Percentiles rank a stretch among this genome's conserved stretches.
Conservation (phyloP, 257 asterid species). For the Salvia hispanica region DNA sequence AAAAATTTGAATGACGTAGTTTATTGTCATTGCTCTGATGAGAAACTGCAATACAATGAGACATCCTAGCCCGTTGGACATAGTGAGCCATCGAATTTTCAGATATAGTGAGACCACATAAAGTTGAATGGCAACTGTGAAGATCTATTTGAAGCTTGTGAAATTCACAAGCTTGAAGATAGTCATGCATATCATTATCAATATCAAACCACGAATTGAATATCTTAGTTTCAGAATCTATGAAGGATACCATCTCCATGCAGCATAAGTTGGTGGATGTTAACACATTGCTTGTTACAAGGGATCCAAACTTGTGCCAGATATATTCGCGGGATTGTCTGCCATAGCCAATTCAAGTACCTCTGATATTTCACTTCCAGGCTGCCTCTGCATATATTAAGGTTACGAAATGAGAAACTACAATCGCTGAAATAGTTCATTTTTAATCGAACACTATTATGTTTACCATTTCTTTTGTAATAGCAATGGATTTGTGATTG, state of each 20-base stretch:
- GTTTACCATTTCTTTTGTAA: too few relatives aligned
- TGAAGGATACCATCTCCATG: conserved; percentile 2
- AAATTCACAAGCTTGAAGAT: neutral
- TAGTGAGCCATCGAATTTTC: conserved; percentile 28
- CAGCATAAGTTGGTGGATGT: neutral
- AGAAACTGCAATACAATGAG: conserved; percentile 14
- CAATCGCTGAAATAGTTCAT: too few relatives aligned
- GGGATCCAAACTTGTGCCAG: conserved; percentile 27
- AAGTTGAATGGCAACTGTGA: neutral
- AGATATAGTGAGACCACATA: neutral
- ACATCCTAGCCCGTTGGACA: neutral
- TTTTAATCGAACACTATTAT: too few relatives aligned
- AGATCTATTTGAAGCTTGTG: neutral
- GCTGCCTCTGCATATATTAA: neutral
- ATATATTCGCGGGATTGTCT: conserved; percentile 16
- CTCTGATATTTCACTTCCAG: neutral
- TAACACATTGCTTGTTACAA: conserved; percentile 15
- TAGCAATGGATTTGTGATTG: neutral
- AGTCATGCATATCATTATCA: neutral
- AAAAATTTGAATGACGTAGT: neutral
- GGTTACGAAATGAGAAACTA: too few relatives aligned
- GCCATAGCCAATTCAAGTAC: neutral
- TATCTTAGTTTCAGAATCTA: neutral
- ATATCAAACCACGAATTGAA: neutral
- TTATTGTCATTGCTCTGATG: neutral